A percentile compares a stretch with the other conserved stretches of the same genome.
phyloP scores from a whole-genome alignment of 352 stramenopile genomes.

The Phytophthora vignae region DNA sequence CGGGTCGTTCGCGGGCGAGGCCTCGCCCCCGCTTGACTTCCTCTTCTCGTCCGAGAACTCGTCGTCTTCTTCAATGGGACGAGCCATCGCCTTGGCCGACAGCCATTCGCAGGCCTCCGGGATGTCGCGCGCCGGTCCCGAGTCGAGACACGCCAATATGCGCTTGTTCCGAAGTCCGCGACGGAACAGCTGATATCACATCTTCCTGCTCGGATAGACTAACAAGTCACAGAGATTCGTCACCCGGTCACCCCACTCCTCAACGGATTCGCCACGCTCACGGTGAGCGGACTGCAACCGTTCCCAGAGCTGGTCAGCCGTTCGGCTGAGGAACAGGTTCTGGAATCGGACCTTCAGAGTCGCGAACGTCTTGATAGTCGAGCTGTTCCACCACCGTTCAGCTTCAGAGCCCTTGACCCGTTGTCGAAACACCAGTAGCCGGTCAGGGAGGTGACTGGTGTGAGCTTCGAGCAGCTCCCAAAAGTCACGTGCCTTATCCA shows the following conservation, averaged over 20 bases:
- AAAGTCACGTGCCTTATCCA: background rate
- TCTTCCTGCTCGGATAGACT: slow-evolving; percentile 1
- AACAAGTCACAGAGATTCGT: slow-evolving; percentile 5
- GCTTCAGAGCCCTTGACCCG: background rate
- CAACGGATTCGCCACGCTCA: background rate
- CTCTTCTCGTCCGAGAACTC: slow-evolving; percentile 2
- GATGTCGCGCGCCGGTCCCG: background rate
- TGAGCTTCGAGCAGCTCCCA: background rate
- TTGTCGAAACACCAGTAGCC: background rate
- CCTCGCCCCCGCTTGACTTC: background rate
- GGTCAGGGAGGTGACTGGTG: background rate
- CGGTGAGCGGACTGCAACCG: background rate
- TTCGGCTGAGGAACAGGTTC: background rate
- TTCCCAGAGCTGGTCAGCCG: background rate
- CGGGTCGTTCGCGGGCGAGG: background rate
- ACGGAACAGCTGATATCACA: background rate
- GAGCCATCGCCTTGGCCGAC: slow-evolving; percentile 5
- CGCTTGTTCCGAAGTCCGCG: slow-evolving; percentile 8
- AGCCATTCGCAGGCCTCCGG: slow-evolving; percentile 8
- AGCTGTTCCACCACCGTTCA: background rate
- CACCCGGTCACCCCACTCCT: background rate
- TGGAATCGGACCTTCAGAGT: background rate
- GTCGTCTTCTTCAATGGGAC: slow-evolving; percentile 12
- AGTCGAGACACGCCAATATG: background rate
- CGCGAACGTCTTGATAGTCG: background rate